These are phyloP conservation scores for Magnusiomyces paraingens DNA, from an alignment of 1,139 yeast species.

Conservation along the genomic window DNA sequence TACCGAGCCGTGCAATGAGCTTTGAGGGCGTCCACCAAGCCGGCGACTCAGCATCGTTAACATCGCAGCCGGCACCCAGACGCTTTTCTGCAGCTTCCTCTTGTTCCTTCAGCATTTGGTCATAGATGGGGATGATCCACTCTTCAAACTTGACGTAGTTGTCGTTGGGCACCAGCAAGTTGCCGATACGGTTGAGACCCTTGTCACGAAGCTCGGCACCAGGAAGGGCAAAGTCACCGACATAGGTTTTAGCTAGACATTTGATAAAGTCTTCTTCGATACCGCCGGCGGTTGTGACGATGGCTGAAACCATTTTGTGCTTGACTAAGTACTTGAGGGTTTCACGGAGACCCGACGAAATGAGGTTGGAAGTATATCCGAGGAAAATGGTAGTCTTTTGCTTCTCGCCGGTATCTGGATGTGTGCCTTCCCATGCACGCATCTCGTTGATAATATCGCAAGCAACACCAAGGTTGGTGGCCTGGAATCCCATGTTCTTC, in stretches of 20 bases:
- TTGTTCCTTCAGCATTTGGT: conserved; percentile 83
- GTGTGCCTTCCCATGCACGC: conserved; percentile 90
- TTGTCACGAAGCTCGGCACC: conserved; percentile 82
- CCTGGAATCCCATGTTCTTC: conserved; percentile 98
- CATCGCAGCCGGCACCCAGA: conserved; percentile 31
- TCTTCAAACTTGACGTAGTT: conserved; percentile 96
- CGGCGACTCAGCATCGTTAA: conserved; percentile 55
- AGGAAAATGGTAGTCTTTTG: conserved; percentile 86
- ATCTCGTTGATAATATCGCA: conserved; percentile 87
- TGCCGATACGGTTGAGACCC: conserved; percentile 97
- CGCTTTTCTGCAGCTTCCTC: conserved; percentile 50
- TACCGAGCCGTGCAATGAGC: conserved; percentile 86
- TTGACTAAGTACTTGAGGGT: conserved; percentile 84
- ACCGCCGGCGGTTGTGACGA: conserved; percentile 96
- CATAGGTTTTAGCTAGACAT: conserved; percentile 89
- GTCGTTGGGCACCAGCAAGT: conserved; percentile 92
- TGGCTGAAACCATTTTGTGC: conserved; percentile 88
- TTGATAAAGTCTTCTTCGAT: conserved; percentile 95
- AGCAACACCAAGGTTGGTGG: conserved; percentile 74
- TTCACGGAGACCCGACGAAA: conserved; percentile 89
- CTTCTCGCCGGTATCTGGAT: conserved; percentile 57
- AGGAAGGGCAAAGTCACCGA: conserved; percentile 81
- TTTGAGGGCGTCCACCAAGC: conserved; percentile 86
- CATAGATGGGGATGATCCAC: conserved; percentile 94
- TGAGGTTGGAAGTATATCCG: conserved; percentile 96